Percentiles rank a stretch among this genome's conserved stretches.
These are phyloP conservation scores for Orbilia ellipsospora DNA, from an alignment of 2,329 filamentous ascomycete species.

Conservation along the genomic window DNA sequence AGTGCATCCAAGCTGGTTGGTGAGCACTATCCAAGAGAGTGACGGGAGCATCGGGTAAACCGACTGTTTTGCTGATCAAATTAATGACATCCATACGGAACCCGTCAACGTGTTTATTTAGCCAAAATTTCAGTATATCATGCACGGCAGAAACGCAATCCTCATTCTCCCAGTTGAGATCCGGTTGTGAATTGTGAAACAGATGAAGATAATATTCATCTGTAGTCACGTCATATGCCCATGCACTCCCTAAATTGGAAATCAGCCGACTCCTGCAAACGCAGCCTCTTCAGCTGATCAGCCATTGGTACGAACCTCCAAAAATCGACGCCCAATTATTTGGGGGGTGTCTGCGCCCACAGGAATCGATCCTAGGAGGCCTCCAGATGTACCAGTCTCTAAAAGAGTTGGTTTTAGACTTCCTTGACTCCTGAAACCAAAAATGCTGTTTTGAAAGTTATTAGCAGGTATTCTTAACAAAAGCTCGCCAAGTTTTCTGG, in stretches of 20 bases:
- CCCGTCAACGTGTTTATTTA: not conserved
- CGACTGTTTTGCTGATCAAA: not conserved
- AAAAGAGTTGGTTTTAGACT: conserved; percentile 66
- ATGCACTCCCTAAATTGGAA: no score
- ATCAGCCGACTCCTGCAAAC: conserved; percentile 56
- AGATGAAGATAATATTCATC: conserved; percentile 70
- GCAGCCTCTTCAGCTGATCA: no score
- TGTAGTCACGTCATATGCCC: conserved; percentile 63
- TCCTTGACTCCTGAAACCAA: conserved; percentile 70
- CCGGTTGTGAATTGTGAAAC: conserved; percentile 79
- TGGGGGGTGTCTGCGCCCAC: conserved; percentile 70
- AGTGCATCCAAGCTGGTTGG: not conserved
- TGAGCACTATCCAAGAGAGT: not conserved
- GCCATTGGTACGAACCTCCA: no score
- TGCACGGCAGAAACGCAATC: conserved; percentile 74
- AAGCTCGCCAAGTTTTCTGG: no score
- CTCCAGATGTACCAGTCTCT: conserved; percentile 76
- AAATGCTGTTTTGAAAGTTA: no score
- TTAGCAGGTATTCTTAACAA: no score
- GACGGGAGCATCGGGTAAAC: not conserved
- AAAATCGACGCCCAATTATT: conserved; percentile 68
- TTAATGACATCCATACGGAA: not conserved
- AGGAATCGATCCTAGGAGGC: conserved; percentile 67
- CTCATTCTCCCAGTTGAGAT: conserved; percentile 83
- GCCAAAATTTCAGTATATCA: not conserved